Evolutionary conservation across 1,284 basidiomycete genomes (phyloP).

Genomic region (Moesziomyces sp.): DNA sequence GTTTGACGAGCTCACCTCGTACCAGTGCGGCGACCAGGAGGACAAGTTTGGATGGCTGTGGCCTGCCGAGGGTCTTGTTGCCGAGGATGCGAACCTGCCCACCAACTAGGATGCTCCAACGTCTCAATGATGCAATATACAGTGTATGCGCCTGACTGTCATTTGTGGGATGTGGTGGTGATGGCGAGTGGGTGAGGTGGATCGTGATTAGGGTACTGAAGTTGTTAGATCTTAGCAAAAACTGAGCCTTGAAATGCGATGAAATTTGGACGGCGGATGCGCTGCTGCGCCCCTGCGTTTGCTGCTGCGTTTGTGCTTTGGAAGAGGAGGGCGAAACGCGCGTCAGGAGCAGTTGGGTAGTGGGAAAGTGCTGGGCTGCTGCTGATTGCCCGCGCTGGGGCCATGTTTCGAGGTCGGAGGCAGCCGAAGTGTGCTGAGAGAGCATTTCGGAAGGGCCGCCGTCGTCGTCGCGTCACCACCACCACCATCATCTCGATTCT

Average conservation of each 20-base stretch:
- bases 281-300: slow-evolving; percentile 8
- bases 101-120: background rate
- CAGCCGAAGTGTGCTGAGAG: too few relatives aligned
- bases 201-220: too few relatives aligned
- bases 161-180: background rate
- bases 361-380: background rate
- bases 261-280: too few relatives aligned
- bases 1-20: slow-evolving; percentile 51
- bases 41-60: slow-evolving; percentile 66
- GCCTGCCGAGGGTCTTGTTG: slow-evolving; percentile 65
- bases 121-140: too few relatives aligned
- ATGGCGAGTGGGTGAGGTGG: background rate
- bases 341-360: background rate
- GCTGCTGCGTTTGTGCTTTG: background rate
- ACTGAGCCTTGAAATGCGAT: too few relatives aligned
- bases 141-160: too few relatives aligned
- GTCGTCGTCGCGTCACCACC: background rate
- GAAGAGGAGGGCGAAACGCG: slow-evolving; percentile 1
- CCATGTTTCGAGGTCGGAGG: too few relatives aligned
- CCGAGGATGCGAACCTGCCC: slow-evolving; percentile 44
- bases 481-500: background rate
- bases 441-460: too few relatives aligned
- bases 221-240: background rate
- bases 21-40: slow-evolving; percentile 56
- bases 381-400: background rate